Base-by-base conservation (phyloP, 2,329 filamentous ascomycete genomes). In the Sclerotinia glacialis region DNA sequence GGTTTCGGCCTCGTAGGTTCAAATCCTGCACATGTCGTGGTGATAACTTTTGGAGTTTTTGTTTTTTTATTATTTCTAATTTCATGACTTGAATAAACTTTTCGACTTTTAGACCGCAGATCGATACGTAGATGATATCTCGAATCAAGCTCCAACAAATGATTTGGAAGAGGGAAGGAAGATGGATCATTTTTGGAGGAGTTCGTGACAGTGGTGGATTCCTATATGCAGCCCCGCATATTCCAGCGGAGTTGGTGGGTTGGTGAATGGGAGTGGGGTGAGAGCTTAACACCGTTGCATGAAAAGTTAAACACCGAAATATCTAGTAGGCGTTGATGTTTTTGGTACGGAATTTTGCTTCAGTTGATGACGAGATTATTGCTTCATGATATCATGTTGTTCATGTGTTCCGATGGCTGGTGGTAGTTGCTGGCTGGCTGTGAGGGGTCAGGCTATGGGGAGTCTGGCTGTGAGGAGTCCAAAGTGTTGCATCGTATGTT, bases 1-100 rank as follows among this genome's bases (percentile, higher is more conserved):
- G 63, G 63, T 65, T 65, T 65, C 63, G 63, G 63, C 63, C 63
- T 65, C 63, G 63, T 65, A 65, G 63, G 63, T 65, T 65, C 63
- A 65, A 65, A 65, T 65, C 63, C 63, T 65, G 63, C 63, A 65
- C 52, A 56, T 65, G 63, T 58, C 63, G 63, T 61, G 37, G 37
- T 14, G 11, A 7, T 12, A 37, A 9, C 9, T 12, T 40, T 12
- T 40, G 12, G 12, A n/a, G n/a, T n/a, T n/a, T n/a, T 1, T 14
- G 37, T 40, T 37, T 37, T 37, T 4, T 37, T 37, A 11, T 4
- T 12, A 14, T 40, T 40, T 40, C 14, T 12, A 12, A 12, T 40
- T 40, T 4, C 11, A 11, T 3, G 2, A 34, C 34, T 37, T 2
- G 3, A 40, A 3, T 1, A 5, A 40, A 40, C 2, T 40, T 14